phyloP scores from a whole-genome alignment of 2,329 filamentous ascomycete genomes.

The Capronia americana region DNA sequence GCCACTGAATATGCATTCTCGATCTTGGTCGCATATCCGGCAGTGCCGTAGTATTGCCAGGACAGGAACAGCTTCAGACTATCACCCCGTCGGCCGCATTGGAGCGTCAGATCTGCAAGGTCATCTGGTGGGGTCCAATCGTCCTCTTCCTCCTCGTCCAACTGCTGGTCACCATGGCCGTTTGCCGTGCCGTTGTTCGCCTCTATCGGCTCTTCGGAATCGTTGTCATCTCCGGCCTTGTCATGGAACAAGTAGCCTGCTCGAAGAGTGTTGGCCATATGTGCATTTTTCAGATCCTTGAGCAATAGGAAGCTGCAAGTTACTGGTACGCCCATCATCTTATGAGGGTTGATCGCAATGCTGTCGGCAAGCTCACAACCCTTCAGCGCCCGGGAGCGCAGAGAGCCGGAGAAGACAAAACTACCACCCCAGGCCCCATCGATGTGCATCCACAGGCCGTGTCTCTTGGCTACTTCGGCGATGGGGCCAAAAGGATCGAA shows the following conservation, averaged over 20 bases:
- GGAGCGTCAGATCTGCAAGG: constrained; percentile 87
- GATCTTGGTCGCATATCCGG: constrained; percentile 73
- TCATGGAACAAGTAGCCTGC: constrained; percentile 86
- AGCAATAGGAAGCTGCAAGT: constrained; percentile 90
- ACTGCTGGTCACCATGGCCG: not conserved
- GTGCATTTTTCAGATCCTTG: constrained; percentile 76
- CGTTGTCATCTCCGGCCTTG: constrained; percentile 49
- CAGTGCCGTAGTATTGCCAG: constrained; percentile 86
- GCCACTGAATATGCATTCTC: constrained; percentile 77
- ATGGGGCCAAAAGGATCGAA: constrained; percentile 81
- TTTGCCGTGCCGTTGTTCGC: constrained; percentile 11
- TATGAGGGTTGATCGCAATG: constrained; percentile 90
- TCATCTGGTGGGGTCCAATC: constrained; percentile 73
- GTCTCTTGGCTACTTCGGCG: constrained; percentile 70
- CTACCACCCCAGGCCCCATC: constrained; percentile 91
- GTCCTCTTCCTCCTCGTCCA: constrained; percentile 12
- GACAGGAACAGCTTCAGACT: constrained; percentile 83
- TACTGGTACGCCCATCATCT: constrained; percentile 91
- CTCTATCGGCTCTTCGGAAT: constrained; percentile 26
- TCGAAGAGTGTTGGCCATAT: constrained; percentile 81
- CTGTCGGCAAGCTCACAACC: constrained; percentile 79
- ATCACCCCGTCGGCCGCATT: constrained; percentile 88
- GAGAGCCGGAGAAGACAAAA: constrained; percentile 72
- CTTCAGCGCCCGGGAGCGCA: constrained; percentile 67
- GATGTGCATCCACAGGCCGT: constrained; percentile 88